Conservation (phyloP, 352 stramenopile species). For the Thraustotheca clavata region DNA sequence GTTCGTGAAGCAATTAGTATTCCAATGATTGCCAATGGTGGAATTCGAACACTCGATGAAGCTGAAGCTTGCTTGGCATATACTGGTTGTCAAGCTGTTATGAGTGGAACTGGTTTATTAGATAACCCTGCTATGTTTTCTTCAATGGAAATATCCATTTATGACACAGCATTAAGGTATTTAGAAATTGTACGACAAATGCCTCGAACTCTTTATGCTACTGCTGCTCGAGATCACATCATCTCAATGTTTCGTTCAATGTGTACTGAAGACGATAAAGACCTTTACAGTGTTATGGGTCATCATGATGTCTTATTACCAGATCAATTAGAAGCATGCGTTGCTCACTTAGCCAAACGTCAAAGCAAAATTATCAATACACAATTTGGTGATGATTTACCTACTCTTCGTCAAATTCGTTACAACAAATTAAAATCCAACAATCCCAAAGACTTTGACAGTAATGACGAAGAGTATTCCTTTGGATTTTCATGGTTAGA, state of each 20-base stretch:
- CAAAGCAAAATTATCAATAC: not conserved
- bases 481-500: not conserved
- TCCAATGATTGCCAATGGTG: constrained; percentile 26
- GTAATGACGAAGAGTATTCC: not conserved
- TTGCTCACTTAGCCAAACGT: constrained; percentile 1
- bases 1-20: constrained; percentile 14
- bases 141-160: not conserved
- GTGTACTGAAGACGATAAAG: not conserved
- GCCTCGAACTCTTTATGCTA: not conserved
- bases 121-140: constrained; percentile 17
- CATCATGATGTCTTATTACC: constrained; percentile 11
- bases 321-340: constrained; percentile 12
- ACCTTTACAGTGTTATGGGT: not conserved
- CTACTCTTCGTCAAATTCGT: not conserved
- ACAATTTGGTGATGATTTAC: not conserved
- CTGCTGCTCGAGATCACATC: constrained; percentile 9
- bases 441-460: not conserved
- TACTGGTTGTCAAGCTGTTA: constrained; percentile 21
- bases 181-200: not conserved
- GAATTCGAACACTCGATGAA: constrained; percentile 7
- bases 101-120: constrained; percentile 21
- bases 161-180: not conserved
- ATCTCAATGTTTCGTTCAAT: constrained; percentile 14
- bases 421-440: not conserved
- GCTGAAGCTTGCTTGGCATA: constrained; percentile 14